phyloP scores from a whole-genome alignment of 2,329 filamentous ascomycete species.

The Diplodia scrobiculata region DNA sequence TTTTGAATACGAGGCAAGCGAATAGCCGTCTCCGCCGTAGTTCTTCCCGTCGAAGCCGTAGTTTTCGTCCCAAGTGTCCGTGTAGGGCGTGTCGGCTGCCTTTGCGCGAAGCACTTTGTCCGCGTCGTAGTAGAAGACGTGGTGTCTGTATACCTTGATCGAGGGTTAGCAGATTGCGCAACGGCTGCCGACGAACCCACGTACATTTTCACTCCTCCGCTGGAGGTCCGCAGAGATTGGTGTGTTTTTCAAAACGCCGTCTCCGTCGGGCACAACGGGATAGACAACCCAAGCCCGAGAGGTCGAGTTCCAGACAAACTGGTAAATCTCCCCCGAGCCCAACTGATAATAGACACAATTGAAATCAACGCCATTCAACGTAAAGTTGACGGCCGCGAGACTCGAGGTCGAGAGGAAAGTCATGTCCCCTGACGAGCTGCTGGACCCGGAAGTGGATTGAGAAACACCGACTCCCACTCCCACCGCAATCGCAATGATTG shows the following conservation, averaged over 20 bases:
- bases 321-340: background rate
- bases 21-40: background rate
- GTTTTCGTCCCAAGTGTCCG: background rate
- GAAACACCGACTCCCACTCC: background rate
- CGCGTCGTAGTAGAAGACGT: background rate
- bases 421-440: background rate
- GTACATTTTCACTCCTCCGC: background rate
- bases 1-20: background rate
- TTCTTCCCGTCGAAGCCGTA: background rate
- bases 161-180: rapidly evolving
- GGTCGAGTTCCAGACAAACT: background rate
- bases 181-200: background rate
- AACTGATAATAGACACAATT: background rate
- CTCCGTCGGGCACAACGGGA: background rate
- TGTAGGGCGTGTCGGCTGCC: background rate
- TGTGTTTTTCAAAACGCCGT: background rate
- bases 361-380: background rate
- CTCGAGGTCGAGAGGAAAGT: background rate
- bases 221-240: background rate
- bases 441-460: background rate
- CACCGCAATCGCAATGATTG: background rate
- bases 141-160: background rate
- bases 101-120: background rate
- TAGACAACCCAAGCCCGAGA: background rate
- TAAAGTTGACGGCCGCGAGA: background rate